Evolutionary conservation across 2,329 filamentous ascomycete species (phyloP).

Genomic region (Coniochaeta ligniaria): DNA sequence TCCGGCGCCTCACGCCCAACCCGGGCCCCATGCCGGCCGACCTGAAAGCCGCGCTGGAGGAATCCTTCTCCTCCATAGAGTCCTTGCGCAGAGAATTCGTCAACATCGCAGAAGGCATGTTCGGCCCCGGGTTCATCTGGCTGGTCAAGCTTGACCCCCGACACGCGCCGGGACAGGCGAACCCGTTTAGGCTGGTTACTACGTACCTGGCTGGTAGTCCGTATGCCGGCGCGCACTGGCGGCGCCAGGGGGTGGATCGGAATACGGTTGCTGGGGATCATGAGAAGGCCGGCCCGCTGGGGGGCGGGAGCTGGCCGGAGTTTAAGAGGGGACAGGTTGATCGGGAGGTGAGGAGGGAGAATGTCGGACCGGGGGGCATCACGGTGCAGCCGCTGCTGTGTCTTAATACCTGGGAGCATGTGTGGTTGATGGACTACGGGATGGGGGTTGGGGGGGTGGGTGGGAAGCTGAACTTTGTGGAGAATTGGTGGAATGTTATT

Average conservation of each 20-base stretch:
- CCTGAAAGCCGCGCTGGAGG: constrained; percentile 54
- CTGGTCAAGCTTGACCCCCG: constrained; percentile 78
- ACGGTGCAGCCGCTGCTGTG: constrained; percentile 74
- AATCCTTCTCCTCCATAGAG: constrained; percentile 74
- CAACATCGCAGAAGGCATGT: constrained; percentile 80
- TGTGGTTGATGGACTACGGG: constrained; percentile 78
- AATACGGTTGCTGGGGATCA: constrained; percentile 47
- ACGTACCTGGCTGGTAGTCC: constrained; percentile 92
- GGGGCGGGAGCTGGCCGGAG: constrained; percentile 25
- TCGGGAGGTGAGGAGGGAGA: constrained; percentile 17
- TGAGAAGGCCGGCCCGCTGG: constrained; percentile 20
- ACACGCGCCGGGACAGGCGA: constrained; percentile 21
- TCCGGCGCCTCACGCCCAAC: constrained; percentile 43
- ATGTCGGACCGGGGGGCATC: constrained; percentile 56
- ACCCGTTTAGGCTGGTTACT: constrained; percentile 60
- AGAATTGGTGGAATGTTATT: constrained; percentile 80
- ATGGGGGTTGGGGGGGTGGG: constrained; percentile 47
- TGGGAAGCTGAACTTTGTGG: constrained; percentile 70
- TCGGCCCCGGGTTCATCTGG: constrained; percentile 96
- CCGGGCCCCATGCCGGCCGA: constrained; percentile 38
- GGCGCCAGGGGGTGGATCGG: constrained; percentile 62
- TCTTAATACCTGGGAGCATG: constrained; percentile 94
- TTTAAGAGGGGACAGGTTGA: constrained; percentile 13
- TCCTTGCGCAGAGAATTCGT: constrained; percentile 76
- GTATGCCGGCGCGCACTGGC: constrained; percentile 77